Evolutionary conservation across 345 rosid species (phyloP).

Genomic region (Pugionium dolabratum): DNA sequence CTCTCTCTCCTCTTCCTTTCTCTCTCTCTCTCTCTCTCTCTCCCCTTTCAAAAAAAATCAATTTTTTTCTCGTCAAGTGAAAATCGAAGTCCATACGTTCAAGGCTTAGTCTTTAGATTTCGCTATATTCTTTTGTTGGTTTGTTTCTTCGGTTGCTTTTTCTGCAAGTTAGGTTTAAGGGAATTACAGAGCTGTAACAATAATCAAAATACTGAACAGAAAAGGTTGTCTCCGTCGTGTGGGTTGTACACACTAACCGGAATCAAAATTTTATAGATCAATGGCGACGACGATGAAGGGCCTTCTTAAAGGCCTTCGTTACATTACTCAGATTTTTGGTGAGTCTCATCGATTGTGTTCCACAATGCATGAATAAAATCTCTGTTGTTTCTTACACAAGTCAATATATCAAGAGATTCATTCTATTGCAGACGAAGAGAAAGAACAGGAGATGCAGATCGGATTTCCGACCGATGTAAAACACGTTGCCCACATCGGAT

Average conservation of each 20-base stretch:
- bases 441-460: conserved; percentile 80
- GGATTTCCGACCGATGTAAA: conserved; percentile 93
- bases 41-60: conserved; percentile 9
- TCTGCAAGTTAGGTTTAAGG: conserved; percentile 29
- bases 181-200: conserved; percentile 18
- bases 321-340: conserved; percentile 85
- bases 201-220: conserved; percentile 30
- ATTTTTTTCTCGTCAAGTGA: conserved; percentile 31
- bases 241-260: conserved; percentile 29
- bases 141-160: conserved; percentile 20
- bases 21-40: conserved; percentile 2
- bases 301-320: conserved; percentile 72
- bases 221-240: conserved; percentile 40
- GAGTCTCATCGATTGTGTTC: conserved; percentile 11
- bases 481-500: conserved; percentile 96
- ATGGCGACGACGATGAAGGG: conserved; percentile 66
- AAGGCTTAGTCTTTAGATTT: conserved; percentile 29
- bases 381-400: conserved; percentile 17
- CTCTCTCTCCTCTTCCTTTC: too few relatives aligned
- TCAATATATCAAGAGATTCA: background rate
- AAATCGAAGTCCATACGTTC: conserved; percentile 28
- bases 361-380: background rate
- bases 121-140: conserved; percentile 3
- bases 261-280: conserved; percentile 21
- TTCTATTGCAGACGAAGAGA: conserved; percentile 62